These are phyloP conservation scores for Coelastrella sp. DNA, from an alignment of 139 green algal genomes.

Conservation along the genomic window DNA sequence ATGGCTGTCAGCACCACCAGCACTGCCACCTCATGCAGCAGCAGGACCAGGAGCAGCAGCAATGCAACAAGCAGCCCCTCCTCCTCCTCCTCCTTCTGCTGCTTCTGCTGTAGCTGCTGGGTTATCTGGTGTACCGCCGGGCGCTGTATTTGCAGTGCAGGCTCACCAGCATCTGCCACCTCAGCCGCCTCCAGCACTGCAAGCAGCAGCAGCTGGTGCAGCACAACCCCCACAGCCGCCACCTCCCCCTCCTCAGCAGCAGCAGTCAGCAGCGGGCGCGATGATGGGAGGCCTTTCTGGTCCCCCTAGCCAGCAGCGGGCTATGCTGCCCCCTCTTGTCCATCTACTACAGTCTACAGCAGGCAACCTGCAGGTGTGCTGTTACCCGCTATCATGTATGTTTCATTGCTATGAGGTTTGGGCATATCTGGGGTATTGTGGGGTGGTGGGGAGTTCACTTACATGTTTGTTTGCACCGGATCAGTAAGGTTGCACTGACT, in stretches of 20 bases:
- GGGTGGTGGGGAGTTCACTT: too few species aligned
- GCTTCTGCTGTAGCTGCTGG: not conserved
- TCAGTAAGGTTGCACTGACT: too few species aligned
- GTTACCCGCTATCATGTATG: not conserved
- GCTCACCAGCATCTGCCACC: not conserved
- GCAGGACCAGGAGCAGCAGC: not conserved
- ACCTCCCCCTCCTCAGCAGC: not conserved
- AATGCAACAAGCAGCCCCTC: not conserved
- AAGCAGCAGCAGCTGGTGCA: not conserved
- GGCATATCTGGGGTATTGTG: too few species aligned
- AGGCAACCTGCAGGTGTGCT: constrained; percentile 23
- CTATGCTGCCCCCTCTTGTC: not conserved
- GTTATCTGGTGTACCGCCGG: not conserved
- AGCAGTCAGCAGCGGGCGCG: not conserved
- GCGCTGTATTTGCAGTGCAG: not conserved
- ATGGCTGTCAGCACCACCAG: not conserved
- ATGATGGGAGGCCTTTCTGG: not conserved
- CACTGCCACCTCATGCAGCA: constrained; percentile 4
- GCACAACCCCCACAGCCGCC: not conserved
- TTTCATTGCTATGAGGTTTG: not conserved
- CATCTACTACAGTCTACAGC: constrained; percentile 20
- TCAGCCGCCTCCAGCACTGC: not conserved
- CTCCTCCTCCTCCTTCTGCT: not conserved
- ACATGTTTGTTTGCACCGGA: too few species aligned
- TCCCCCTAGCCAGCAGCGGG: not conserved